These are phyloP conservation scores for Luvunga scandens DNA, from an alignment of 345 rosid genomes.

Conservation along the genomic window DNA sequence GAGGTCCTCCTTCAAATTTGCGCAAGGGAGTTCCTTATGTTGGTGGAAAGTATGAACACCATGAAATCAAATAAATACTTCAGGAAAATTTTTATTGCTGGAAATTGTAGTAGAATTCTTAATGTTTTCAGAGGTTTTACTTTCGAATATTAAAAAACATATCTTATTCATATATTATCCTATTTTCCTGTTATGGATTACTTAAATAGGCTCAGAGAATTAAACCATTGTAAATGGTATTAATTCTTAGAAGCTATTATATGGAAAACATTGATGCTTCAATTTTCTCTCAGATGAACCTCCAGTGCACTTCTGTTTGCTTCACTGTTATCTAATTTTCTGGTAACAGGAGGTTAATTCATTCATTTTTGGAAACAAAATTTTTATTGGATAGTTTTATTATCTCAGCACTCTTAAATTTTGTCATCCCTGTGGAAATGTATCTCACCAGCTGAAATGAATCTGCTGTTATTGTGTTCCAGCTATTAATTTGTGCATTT, in stretches of 20 bases:
- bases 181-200: not conserved
- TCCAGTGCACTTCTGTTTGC: not conserved
- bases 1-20: slow-evolving; percentile 60
- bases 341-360: not conserved
- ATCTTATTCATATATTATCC: not conserved
- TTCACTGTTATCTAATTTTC: not conserved
- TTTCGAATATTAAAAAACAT: not conserved
- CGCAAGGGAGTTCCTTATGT: slow-evolving; percentile 76
- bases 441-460: not conserved
- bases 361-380: not conserved
- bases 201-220: not conserved
- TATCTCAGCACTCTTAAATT: not conserved
- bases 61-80: not conserved
- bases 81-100: not conserved
- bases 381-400: not conserved
- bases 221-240: not conserved
- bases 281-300: not conserved
- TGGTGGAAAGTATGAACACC: slow-evolving; percentile 74
- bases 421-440: not conserved
- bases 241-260: not conserved
- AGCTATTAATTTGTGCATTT: not conserved
- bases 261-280: not conserved
- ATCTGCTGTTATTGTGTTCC: not conserved
- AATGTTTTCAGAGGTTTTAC: not conserved
- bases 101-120: slow-evolving; percentile 1